Base-by-base conservation (phyloP, 257 asterid genomes). In the Solanum habrochaites region DNA sequence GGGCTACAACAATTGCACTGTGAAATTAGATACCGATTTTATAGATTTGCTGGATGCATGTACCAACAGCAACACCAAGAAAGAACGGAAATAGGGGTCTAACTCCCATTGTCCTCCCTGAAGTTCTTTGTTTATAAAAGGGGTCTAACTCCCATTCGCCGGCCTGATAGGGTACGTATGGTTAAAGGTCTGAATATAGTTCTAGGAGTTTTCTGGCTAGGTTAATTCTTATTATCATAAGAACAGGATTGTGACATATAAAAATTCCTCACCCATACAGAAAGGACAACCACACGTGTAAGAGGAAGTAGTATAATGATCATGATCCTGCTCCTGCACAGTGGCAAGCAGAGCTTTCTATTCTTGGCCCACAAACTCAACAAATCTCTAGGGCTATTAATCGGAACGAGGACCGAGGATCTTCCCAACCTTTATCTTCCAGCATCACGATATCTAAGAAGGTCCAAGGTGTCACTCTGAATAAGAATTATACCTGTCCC, bases 281-380 rank as follows among this genome's bases (percentile, higher is more conserved):
- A n/a, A n/a, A n/a, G n/a, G n/a, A n/a, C n/a, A n/a, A n/a, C n/a
- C n/a, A n/a, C n/a, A n/a, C n/a, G n/a, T n/a, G n/a, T n/a, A n/a
- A n/a, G n/a, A n/a, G n/a, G n/a, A n/a, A n/a, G n/a, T n/a, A n/a
- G n/a, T n/a, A n/a, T n/a, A n/a, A n/a, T n/a, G n/a, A n/a, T n/a
- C n/a, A n/a, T n/a, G n/a, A n/a, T n/a, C n/a, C n/a, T n/a, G n/a
- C n/a, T n/a, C n/a, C n/a, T n/a, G n/a, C n/a, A n/a, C n/a, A n/a
- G n/a, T n/a, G n/a, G n/a, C n/a, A n/a, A n/a, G n/a, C n/a, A 42
- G 49, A 49, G 93, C 93, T 88, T 90, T 86, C 93, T 93, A 69
- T 90, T 94, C 90, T 85, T 92, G 87, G 99, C n/a, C n/a, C n/a
- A 94, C 92, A 97, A 94, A 93, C 93, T 95, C 27, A 92, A 85